Evolutionary conservation across 2,329 filamentous ascomycete species (phyloP).

Genomic region (Ceratocystis cacaofunesta): DNA sequence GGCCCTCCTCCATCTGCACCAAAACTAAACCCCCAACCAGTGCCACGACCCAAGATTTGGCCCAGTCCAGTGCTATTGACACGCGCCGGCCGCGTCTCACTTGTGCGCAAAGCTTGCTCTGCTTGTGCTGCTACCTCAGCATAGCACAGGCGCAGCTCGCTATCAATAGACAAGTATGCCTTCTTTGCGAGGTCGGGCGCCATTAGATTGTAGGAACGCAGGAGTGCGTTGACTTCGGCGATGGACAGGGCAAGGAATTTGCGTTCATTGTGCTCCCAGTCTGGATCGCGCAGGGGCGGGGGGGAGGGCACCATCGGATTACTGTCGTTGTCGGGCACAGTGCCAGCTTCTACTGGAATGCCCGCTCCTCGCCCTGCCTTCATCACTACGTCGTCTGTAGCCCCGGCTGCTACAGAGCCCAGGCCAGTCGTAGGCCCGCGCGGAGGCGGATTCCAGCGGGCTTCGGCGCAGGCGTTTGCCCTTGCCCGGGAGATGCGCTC

Average conservation of each 20-base stretch:
- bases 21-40: no score
- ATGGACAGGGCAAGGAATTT: slow-evolving; percentile 66
- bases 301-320: background rate
- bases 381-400: slow-evolving; percentile 36
- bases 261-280: slow-evolving; percentile 58
- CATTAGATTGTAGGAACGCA: slow-evolving; percentile 87
- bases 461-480: slow-evolving; percentile 62
- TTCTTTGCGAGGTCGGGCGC: slow-evolving; percentile 86
- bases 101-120: slow-evolving; percentile 28
- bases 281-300: slow-evolving; percentile 58
- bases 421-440: slow-evolving; percentile 17
- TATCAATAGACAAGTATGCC: slow-evolving; percentile 70
- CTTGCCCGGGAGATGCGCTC: slow-evolving; percentile 58
- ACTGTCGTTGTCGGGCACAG: background rate
- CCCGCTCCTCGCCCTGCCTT: slow-evolving; percentile 26
- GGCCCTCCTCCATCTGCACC: slow-evolving; percentile 47
- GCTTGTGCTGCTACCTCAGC: slow-evolving; percentile 71
- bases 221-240: slow-evolving; percentile 60
- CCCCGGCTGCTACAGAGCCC: slow-evolving; percentile 28
- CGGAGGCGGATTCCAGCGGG: slow-evolving; percentile 42
- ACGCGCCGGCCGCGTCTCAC: no score
- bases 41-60: no score
- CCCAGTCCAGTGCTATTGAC: no score
- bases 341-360: background rate
- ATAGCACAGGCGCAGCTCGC: slow-evolving; percentile 69